A percentile compares a stretch with the other conserved stretches of the same genome.
These are phyloP conservation scores for Niveomyces coronatus DNA, from an alignment of 2,329 filamentous ascomycete genomes.

Conservation along the genomic window DNA sequence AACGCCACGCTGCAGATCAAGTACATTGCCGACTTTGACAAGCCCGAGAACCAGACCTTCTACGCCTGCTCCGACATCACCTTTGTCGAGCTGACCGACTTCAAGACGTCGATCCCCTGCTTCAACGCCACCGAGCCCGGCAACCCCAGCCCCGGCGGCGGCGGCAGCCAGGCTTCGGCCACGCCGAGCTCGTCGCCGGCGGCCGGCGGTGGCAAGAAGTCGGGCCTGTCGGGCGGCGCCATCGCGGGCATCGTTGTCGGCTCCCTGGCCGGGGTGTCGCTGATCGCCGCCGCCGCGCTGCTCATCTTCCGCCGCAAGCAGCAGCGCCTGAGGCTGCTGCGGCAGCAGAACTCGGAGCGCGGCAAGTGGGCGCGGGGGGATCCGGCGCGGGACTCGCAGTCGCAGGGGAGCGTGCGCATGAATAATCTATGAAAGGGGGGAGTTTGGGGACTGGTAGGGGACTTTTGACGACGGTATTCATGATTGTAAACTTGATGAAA, in stretches of 20 bases:
- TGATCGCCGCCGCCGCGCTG: constrained; percentile 51
- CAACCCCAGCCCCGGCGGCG: constrained; percentile 10
- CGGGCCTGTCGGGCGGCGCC: constrained; percentile 50
- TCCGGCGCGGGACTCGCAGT: constrained; percentile 14
- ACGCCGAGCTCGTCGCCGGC: constrained; percentile 2
- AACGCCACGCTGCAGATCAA: constrained; percentile 40
- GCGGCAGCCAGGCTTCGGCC: constrained; percentile 8
- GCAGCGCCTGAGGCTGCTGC: constrained; percentile 13
- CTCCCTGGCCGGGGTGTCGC: constrained; percentile 48
- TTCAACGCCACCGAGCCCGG: constrained; percentile 32
- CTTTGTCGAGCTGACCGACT: constrained; percentile 26
- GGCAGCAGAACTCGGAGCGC: constrained; percentile 17
- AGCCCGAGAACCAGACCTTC: constrained; percentile 32
- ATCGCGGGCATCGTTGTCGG: constrained; percentile 71
- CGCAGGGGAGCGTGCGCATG: constrained; percentile 9
- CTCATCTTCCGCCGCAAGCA: constrained; percentile 35
- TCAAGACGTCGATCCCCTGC: constrained; percentile 26
- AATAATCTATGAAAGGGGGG: constrained; percentile 9
- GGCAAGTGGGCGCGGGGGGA: constrained; percentile 17
- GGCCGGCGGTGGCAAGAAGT: constrained; percentile 16
- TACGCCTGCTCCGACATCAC: constrained; percentile 41
- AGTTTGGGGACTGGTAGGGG: too few species aligned
- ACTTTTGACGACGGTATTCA: too few species aligned
- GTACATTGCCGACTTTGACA: constrained; percentile 34
- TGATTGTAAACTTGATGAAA: too few species aligned